A percentile compares a stretch with the other conserved stretches of the same genome.
Evolutionary conservation across 2,329 filamentous ascomycete genomes (phyloP).

Genomic region (Microcyclospora pomicola): DNA sequence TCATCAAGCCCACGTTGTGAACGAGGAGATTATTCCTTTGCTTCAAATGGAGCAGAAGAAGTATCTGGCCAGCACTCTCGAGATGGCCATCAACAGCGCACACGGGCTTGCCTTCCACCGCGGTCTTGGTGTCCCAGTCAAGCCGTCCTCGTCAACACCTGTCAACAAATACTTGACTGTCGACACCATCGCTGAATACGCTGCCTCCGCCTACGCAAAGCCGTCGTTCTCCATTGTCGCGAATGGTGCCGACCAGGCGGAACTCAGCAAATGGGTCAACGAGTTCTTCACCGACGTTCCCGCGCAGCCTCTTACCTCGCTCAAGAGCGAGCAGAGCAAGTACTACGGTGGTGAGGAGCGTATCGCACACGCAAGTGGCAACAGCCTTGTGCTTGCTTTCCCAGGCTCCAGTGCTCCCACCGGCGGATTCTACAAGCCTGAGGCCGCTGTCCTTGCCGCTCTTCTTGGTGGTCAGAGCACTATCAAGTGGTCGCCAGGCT

Average conservation of each 20-base stretch:
- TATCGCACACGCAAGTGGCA: slow-evolving; percentile 60
- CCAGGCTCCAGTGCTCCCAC: slow-evolving; percentile 69
- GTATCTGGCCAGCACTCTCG: slow-evolving; percentile 46
- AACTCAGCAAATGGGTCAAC: slow-evolving; percentile 77
- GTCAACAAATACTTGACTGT: slow-evolving; percentile 69
- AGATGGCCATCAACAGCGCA: slow-evolving; percentile 71
- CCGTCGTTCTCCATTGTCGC: slow-evolving; percentile 82
- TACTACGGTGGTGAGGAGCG: slow-evolving; percentile 96
- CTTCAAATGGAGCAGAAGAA: slow-evolving; percentile 67
- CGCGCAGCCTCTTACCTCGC: slow-evolving; percentile 34
- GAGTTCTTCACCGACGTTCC: slow-evolving; percentile 76
- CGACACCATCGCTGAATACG: slow-evolving; percentile 60
- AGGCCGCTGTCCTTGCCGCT: slow-evolving; percentile 72
- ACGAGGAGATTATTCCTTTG: slow-evolving; percentile 70
- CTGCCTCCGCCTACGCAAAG: slow-evolving; percentile 70
- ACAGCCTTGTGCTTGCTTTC: slow-evolving; percentile 83
- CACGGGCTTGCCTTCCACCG: slow-evolving; percentile 84
- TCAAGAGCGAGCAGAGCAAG: slow-evolving; percentile 55
- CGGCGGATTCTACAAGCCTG: slow-evolving; percentile 67
- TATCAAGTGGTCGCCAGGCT: slow-evolving; percentile 93
- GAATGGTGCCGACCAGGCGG: slow-evolving; percentile 65
- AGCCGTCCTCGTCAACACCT: slow-evolving; percentile 57
- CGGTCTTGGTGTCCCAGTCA: slow-evolving; percentile 69
- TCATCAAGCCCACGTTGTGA: slow-evolving; percentile 65
- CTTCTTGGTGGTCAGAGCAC: slow-evolving; percentile 79